Base-by-base conservation (phyloP, 2,329 filamentous ascomycete genomes). In the Botrytis deweyae region DNA sequence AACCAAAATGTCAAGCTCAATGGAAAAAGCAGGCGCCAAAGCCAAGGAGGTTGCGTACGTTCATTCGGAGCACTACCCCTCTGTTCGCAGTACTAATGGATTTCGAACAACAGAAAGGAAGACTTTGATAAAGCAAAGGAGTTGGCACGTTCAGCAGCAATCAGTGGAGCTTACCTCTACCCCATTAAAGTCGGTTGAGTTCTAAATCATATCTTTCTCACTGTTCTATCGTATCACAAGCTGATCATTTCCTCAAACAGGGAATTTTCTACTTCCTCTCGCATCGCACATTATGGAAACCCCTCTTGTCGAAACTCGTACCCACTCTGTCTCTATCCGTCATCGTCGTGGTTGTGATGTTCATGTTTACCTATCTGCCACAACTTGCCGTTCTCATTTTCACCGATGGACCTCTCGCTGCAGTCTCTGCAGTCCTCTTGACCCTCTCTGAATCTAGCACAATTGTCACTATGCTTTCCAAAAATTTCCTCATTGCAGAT, bases 361-460 rank as follows among this genome's bases (percentile, higher is more conserved):
- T 98, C 83, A 85, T 92, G 78, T 90, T 98, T 81, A 92, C 94
- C 67, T 98, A 97, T 81, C 80, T 91, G 14, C 95, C 95, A 0
- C 95, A 98, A 84, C 88, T 94, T 38, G 92, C 94, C 0, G 83
- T 97, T 22, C 88, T 97, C 63, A 87, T 94, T 70, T 90, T 98
- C 78, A 92, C 97, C 76, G 95, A 94, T 77, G 95, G 95, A 0
- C 95, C 93, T 0, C 84, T 95, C 7, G 92, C 93, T 7, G 90
- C 92, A n/a, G 83, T 94, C 74, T 91, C 91, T 1, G 92, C 93
- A 0, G 85, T 91, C 3, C 83, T 94, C 14, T 86, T 95, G 33
- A 89, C 93, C 4, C 84, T 91, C 62, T 89, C 85, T 76, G 88
- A 91, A 81, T 89, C 87, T 78, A 87, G 88, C 3, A 86, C 87